Base-by-base conservation (phyloP, 768 basidiomycete genomes). In the Termitomyces sp. region DNA sequence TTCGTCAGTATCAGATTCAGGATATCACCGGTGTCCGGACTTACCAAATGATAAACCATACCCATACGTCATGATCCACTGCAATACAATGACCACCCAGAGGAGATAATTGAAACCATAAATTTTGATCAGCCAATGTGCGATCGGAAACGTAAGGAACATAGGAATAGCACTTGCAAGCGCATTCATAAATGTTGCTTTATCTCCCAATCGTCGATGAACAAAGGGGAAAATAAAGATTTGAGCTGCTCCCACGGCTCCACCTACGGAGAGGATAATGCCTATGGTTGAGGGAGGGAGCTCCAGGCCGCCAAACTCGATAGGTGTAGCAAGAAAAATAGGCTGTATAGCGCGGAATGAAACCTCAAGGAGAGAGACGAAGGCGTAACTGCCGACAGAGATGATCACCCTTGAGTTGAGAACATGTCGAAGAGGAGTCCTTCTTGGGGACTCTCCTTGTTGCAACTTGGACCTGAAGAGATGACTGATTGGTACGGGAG, bases 251-350 rank as follows among this genome's bases (percentile, higher is more conserved):
- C 80, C 82, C 45, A 79, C 72, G 5, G 76, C 76, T 60, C 45
- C 69, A 63, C 2, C 83, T 75, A 61, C 85, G 3, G 78, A 75
- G 9, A 87, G 71, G 52, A 85, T 79, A 19, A 71, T 71, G 6
- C 88, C 87, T 35, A 88, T 89, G 8, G 62, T 62, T 3, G 77
- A 69, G 4, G 89, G 85, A 21, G 77, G 64, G 6, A 87, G 70
- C 11, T 82, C 85, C 12, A 87, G 77, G 0, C 87, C 87, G 16
- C 87, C 88, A 2, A 81, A 71, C 7, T 69, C 70, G 43, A 82
- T 67, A 0, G 89, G 85, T 1, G 85, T 88, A 11, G 85, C 79
- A 57, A 80, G 77, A 68, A 87, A 87, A 19, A 88, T 68, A 0
- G 88, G 87, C n/a, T 82, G 80, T 9, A 89, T 65, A 8, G 83